These are phyloP conservation scores for Saccharomyces uvarum DNA, from an alignment of 1,139 yeast genomes.

Conservation along the genomic window DNA sequence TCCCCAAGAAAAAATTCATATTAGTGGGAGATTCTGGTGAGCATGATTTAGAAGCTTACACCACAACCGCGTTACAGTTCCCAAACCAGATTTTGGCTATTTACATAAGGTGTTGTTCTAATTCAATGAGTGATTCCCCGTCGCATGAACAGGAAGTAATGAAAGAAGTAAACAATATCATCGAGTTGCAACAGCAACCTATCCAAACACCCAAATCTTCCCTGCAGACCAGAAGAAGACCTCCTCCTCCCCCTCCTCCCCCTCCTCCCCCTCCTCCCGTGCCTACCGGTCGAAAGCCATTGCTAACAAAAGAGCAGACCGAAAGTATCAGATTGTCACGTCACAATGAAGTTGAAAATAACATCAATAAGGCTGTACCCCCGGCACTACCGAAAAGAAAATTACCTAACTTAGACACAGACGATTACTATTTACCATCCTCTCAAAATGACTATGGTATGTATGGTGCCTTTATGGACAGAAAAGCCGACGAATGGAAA, in stretches of 20 bases:
- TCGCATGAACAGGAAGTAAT: slow-evolving; percentile 31
- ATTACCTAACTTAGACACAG: slow-evolving; percentile 8
- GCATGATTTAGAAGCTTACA: slow-evolving; percentile 86
- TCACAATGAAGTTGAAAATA: slow-evolving; percentile 7
- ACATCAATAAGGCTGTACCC: slow-evolving; percentile 6
- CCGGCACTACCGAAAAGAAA: slow-evolving; percentile 26
- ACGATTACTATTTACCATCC: slow-evolving; percentile 19
- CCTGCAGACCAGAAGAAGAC: slow-evolving; percentile 2
- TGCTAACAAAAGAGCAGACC: slow-evolving; percentile 11
- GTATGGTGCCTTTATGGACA: slow-evolving; percentile 30
- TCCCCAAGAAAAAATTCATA: slow-evolving; percentile 68
- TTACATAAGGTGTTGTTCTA: slow-evolving; percentile 71
- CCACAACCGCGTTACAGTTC: slow-evolving; percentile 52
- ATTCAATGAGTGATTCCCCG: slow-evolving; percentile 52
- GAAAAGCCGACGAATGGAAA: slow-evolving; percentile 39
- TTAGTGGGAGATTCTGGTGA: slow-evolving; percentile 95
- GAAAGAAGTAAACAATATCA: slow-evolving; percentile 29
- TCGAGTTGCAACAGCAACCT: slow-evolving; percentile 6
- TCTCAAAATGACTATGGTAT: slow-evolving; percentile 24
- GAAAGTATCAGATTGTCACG: slow-evolving; percentile 12
- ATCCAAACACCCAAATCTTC: not conserved
- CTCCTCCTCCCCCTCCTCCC: slow-evolving; percentile 16
- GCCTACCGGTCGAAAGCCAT: slow-evolving; percentile 12
- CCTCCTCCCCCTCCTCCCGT: slow-evolving; percentile 16
- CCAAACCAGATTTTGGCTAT: slow-evolving; percentile 67